Evolutionary conservation across 805 yeast species (phyloP).

Genomic region (Crinitomyces ghanaensis): DNA sequence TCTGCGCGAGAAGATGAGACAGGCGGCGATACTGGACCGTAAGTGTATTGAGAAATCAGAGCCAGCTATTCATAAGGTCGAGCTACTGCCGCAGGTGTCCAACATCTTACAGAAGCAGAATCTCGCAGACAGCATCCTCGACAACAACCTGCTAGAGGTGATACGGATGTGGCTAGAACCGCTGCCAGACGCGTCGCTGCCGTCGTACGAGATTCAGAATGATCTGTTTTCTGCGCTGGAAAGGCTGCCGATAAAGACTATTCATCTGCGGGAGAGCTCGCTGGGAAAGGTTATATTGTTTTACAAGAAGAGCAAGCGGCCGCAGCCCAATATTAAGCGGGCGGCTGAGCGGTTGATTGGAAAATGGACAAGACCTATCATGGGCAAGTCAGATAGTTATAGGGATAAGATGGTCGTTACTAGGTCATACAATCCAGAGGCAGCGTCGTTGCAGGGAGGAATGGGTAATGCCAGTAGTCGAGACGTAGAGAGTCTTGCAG

Average conservation of each 20-base stretch:
- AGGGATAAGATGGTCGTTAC: slow-evolving; percentile 70
- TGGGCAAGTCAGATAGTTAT: slow-evolving; percentile 90
- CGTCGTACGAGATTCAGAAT: slow-evolving; percentile 94
- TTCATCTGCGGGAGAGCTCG: slow-evolving; percentile 88
- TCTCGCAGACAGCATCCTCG: slow-evolving; percentile 84
- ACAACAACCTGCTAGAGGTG: slow-evolving; percentile 85
- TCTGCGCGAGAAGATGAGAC: slow-evolving; percentile 80
- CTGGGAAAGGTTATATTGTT: slow-evolving; percentile 89
- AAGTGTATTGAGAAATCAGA: slow-evolving; percentile 46
- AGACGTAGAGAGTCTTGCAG: slow-evolving; percentile 43
- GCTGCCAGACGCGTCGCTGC: slow-evolving; percentile 92
- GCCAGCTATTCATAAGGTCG: slow-evolving; percentile 68
- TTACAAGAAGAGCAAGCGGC: slow-evolving; percentile 81
- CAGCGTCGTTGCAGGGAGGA: slow-evolving; percentile 9
- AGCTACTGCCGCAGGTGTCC: slow-evolving; percentile 67
- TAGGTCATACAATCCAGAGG: slow-evolving; percentile 41
- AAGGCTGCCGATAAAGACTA: slow-evolving; percentile 84
- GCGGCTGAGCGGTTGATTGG: slow-evolving; percentile 85
- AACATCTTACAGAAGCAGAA: slow-evolving; percentile 68
- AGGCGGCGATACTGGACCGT: slow-evolving; percentile 43
- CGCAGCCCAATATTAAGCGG: slow-evolving; percentile 77
- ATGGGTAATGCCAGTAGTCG: slow-evolving; percentile 25
- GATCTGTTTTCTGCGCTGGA: slow-evolving; percentile 65
- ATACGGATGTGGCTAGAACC: slow-evolving; percentile 97
- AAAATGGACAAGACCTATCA: slow-evolving; percentile 97